These are phyloP conservation scores for Bacterosira constricta DNA, from an alignment of 108 stramenopile genomes.

Conservation along the genomic window DNA sequence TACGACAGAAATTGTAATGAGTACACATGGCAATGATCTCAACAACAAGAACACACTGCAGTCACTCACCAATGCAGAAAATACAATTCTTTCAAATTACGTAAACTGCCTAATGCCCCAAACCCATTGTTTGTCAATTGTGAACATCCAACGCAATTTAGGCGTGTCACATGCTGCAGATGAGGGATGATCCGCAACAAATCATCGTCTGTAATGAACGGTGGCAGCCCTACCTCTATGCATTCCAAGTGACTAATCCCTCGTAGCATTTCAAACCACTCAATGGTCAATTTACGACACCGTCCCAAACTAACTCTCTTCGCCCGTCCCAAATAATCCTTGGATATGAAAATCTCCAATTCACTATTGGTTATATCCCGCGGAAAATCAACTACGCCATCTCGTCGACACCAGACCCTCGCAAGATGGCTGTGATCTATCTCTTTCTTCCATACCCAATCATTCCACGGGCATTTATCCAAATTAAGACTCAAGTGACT, in stretches of 20 bases:
- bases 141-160: conserved; percentile 45
- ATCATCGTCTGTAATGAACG: conserved; percentile 34
- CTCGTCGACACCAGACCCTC: conserved; percentile 31
- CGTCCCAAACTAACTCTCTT: conserved; percentile 26
- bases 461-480: conserved; percentile 39
- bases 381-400: conserved; percentile 38
- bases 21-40: neutral
- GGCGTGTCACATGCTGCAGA: conserved; percentile 27
- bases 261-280: conserved; percentile 33
- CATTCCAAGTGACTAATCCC: conserved; percentile 7
- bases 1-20: neutral
- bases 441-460: conserved; percentile 44
- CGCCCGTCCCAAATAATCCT: conserved; percentile 20
- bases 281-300: conserved; percentile 34
- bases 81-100: conserved; percentile 34
- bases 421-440: conserved; percentile 35
- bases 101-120: conserved; percentile 22
- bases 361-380: conserved; percentile 33
- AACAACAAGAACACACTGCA: neutral
- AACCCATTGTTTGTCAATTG: conserved; percentile 30
- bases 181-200: conserved; percentile 4
- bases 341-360: conserved; percentile 38
- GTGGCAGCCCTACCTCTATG: conserved; percentile 40
- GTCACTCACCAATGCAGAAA: conserved; percentile 35
- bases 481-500: conserved; percentile 43